These are phyloP conservation scores for Fusarium luffae DNA, from an alignment of 2,329 filamentous ascomycete genomes.

Conservation along the genomic window DNA sequence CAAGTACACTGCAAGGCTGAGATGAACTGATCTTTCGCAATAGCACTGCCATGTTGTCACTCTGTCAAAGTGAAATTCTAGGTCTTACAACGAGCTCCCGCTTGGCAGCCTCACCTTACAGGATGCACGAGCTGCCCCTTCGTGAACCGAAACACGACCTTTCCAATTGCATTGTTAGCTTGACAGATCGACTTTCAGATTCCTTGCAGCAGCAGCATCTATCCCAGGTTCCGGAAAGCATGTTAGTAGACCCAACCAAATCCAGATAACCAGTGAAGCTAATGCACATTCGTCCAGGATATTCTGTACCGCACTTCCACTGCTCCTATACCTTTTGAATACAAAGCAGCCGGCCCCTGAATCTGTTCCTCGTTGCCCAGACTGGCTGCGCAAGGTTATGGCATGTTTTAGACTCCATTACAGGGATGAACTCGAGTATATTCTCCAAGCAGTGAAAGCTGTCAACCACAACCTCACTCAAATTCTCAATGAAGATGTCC, in stretches of 20 bases:
- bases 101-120: not conserved
- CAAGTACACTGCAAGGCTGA: too few relatives aligned
- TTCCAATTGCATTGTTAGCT: not conserved
- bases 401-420: not conserved
- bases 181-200: not conserved
- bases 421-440: not conserved
- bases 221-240: not conserved
- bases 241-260: not conserved
- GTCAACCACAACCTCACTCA: not conserved
- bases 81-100: not conserved
- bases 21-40: not conserved
- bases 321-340: not conserved
- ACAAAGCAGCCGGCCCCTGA: too few relatives aligned
- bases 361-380: not conserved
- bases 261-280: not conserved
- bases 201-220: not conserved
- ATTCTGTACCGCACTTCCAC: not conserved
- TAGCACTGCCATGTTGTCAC: not conserved
- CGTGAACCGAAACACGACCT: not conserved
- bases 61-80: not conserved
- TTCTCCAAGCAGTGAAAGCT: not conserved
- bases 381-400: not conserved
- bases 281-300: not conserved
- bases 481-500: not conserved
- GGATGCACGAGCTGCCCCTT: not conserved